phyloP scores from a whole-genome alignment of 1,284 basidiomycete species.

The Sphagnurus paluster region DNA sequence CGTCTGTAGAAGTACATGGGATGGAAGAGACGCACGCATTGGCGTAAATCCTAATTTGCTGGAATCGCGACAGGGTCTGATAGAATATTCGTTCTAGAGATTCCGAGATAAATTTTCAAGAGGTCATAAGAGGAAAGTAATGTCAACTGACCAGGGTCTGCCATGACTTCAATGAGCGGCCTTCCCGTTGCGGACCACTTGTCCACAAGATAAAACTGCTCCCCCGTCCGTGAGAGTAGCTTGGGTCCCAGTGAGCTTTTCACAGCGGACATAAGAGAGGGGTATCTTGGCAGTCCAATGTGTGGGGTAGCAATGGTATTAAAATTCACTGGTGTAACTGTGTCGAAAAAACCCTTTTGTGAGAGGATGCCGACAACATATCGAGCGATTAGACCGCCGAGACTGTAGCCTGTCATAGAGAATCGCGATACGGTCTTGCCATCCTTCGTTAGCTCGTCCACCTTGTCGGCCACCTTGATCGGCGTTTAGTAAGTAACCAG shows the following conservation, averaged over 20 bases:
- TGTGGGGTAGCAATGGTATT: constrained; percentile 84
- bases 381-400: constrained; percentile 80
- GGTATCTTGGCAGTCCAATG: constrained; percentile 64
- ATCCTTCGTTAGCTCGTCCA: constrained; percentile 49
- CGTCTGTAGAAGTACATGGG: not conserved
- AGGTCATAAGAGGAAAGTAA: not conserved
- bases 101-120: constrained; percentile 21
- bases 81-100: constrained; percentile 75
- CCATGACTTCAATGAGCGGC: constrained; percentile 81
- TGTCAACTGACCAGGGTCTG: constrained; percentile 67
- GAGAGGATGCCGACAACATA: constrained; percentile 76
- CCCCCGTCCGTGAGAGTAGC: constrained; percentile 77
- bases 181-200: constrained; percentile 70
- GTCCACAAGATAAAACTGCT: constrained; percentile 79
- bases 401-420: constrained; percentile 77
- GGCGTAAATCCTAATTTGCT: constrained; percentile 78
- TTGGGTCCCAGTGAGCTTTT: constrained; percentile 61
- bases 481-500: not conserved
- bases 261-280: constrained; percentile 60
- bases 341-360: constrained; percentile 68
- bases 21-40: constrained; percentile 58
- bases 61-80: constrained; percentile 71
- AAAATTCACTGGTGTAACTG: constrained; percentile 73
- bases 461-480: constrained; percentile 37
- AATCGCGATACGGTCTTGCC: constrained; percentile 62